Base-by-base conservation (phyloP, 164 flowering plant species). In the Macadamia tetraphylla region DNA sequence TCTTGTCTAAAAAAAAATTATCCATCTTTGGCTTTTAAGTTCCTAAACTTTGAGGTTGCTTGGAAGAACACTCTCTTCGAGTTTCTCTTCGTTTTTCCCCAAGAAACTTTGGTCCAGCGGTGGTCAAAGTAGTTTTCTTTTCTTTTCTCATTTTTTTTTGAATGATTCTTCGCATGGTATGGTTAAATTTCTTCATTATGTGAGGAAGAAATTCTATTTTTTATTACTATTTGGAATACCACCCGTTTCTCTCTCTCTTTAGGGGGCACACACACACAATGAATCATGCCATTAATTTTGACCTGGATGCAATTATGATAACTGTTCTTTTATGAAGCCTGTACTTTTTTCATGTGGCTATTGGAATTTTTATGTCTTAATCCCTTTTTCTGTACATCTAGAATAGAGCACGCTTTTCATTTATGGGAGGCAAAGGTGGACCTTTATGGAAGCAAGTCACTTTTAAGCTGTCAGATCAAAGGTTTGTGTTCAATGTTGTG, bases 371-470 rank as follows among this genome's bases (percentile, higher is more conserved):
- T 43, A 29, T 18, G 56, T 18, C n/a, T 61, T 48, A 32, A 68
- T 29, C 29, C 29, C 18, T 14, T 43, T 67, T 9, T 55, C 35
- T 51, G 42, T 32, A 48, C 60, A 29, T 77, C 58, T 78, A 91
- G 98, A 70, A 73, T 81, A 90, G 97, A 75, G 97, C 96, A 52
- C 94, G 97, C 49, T 94, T 91, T 78, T 94, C 98, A 56, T 87
- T 88, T 78, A 88, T 94, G 97, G 98, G 98, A 13, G 92, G 93
- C 64, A 87, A 82, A 84, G 92, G 98, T 65, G 97, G 96, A 74
- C 63, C 92, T 18, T 86, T 94, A 29, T 94, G 98, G 98, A 91
- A 82, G 81, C 92, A 90, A 76, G 18, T 91, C 62, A 83, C 90
- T 0, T 91, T 77, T 73, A 76, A 78, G 75, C 78, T 91, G 62